Evolutionary conservation across 106 monocot genomes (phyloP), one percentile per base, ranked within the genome.

Genomic region (Chionographis japonica): DNA sequence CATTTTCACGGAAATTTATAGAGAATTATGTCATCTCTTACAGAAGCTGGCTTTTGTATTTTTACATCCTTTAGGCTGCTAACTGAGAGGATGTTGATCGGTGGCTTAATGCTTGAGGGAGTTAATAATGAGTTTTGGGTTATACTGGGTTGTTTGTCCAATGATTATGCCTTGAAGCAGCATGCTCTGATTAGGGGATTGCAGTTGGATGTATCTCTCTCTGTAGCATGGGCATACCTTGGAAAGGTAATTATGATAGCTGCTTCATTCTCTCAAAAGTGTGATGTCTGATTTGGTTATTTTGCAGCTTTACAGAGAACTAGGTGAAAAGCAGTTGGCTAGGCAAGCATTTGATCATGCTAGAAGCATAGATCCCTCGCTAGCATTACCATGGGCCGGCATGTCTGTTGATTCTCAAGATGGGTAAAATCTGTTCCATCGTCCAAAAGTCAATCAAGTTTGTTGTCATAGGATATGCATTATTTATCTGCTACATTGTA

Each of bases 381-480:
- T 98, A 59, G 90, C 98, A 73, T 77, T 98, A 79, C 87, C 98
- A 61, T 98, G 98, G 98, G 98, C 98, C 65, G 90, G 92, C 40
- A 92, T 98, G 89, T 71, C 98, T 54, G 74, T 75, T 63, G 85
- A 74, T 65, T 68, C 38, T 75, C 67, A 64, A 66, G 70, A 68
- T 19, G 69, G 90, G 98, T 98, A 83, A 54, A 69, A 35, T 57
- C 58, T 54, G 27, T 50, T 6, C 76, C 54, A 39, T 56, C 19
- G 51, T 73, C 40, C 16, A 50, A 50, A 37, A 36, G 3, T 50
- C 38, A 58, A n/a, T 38, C 4, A 56, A 3, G 12, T 43, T 37
- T 37, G 3, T 16, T 58, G 35, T 43, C 16, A 3, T 53, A n/a
- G 40, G 37, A 17, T 40, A 41, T 62, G 2, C 17, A 13, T 17